These are phyloP conservation scores for Piper longum DNA, from an alignment of 164 flowering plant genomes.

Conservation along the genomic window DNA sequence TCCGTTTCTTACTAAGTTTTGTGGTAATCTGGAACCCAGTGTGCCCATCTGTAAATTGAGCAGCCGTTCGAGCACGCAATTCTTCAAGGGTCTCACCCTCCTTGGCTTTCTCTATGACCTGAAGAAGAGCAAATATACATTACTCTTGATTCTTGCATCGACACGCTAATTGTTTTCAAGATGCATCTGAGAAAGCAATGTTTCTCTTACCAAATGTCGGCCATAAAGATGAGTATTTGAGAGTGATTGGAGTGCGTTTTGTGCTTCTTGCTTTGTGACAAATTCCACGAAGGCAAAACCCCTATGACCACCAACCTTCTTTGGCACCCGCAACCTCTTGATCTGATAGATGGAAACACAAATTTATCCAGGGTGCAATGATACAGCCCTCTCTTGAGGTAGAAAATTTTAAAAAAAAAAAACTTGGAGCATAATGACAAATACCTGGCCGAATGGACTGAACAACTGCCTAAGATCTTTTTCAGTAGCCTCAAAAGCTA, in stretches of 20 bases:
- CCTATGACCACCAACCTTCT: constrained; percentile 69
- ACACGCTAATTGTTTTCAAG: background rate
- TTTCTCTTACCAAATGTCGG: constrained; percentile 23
- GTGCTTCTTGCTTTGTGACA: constrained; percentile 85
- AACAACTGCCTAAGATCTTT: constrained; percentile 85
- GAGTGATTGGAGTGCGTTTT: constrained; percentile 75
- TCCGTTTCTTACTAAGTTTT: constrained; percentile 62
- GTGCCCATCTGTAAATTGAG: constrained; percentile 50
- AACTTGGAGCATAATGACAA: background rate
- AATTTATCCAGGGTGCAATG: background rate
- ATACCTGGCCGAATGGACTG: constrained; percentile 93
- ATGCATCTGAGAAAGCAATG: background rate
- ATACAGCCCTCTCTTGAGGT: too few species aligned
- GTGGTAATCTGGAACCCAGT: constrained; percentile 30
- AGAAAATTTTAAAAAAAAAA: too few species aligned
- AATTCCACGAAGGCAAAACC: constrained; percentile 98
- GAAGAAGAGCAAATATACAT: background rate
- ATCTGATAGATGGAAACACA: constrained; percentile 28
- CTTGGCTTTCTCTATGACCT: constrained; percentile 91
- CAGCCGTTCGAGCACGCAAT: constrained; percentile 71
- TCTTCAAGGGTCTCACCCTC: constrained; percentile 93
- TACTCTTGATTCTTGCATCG: background rate
- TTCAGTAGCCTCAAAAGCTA: constrained; percentile 92
- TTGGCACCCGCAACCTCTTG: constrained; percentile 72
- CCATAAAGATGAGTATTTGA: constrained; percentile 69